phyloP scores from a whole-genome alignment of 2,329 filamentous ascomycete genomes.

The Escovopsis sp. region DNA sequence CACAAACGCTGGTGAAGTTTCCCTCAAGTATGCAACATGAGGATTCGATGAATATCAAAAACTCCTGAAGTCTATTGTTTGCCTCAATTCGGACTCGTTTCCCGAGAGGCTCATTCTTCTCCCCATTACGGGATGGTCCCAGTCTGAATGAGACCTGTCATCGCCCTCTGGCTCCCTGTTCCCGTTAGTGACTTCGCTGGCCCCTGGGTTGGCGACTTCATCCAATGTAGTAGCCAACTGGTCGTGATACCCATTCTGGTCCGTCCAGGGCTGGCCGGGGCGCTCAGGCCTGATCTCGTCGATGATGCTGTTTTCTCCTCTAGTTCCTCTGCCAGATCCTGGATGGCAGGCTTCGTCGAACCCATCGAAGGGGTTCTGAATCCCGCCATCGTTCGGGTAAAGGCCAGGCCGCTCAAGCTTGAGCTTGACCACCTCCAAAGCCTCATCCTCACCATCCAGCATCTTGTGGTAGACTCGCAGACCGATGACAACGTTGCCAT shows the following conservation, averaged over 20 bases:
- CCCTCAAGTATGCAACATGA: background rate
- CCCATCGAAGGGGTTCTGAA: constrained; percentile 6
- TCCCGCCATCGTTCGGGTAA: constrained; percentile 13
- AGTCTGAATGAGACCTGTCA: constrained; percentile 30
- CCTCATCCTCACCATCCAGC: constrained; percentile 13
- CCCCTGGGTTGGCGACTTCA: too few relatives aligned
- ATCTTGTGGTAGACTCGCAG: constrained; percentile 45
- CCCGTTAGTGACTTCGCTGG: background rate
- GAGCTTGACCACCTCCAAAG: constrained; percentile 22
- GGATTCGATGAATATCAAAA: background rate
- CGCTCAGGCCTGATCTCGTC: too few relatives aligned
- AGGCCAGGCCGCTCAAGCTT: constrained; percentile 24
- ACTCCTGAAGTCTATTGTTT: too few relatives aligned
- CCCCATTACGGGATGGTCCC: constrained; percentile 18
- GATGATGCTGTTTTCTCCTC: background rate
- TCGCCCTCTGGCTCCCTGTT: constrained; percentile 27
- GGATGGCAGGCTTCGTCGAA: too few relatives aligned
- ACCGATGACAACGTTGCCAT: constrained; percentile 47
- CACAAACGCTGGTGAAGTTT: too few relatives aligned
- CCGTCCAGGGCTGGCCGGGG: too few relatives aligned
- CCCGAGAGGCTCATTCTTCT: constrained; percentile 23
- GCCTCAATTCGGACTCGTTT: constrained; percentile 1
- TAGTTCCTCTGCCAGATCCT: background rate
- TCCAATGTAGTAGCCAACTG: too few relatives aligned
- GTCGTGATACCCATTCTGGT: constrained; percentile 1